phyloP scores from a whole-genome alignment of 768 basidiomycete species.

The Leccinum olivaceopallidum region DNA sequence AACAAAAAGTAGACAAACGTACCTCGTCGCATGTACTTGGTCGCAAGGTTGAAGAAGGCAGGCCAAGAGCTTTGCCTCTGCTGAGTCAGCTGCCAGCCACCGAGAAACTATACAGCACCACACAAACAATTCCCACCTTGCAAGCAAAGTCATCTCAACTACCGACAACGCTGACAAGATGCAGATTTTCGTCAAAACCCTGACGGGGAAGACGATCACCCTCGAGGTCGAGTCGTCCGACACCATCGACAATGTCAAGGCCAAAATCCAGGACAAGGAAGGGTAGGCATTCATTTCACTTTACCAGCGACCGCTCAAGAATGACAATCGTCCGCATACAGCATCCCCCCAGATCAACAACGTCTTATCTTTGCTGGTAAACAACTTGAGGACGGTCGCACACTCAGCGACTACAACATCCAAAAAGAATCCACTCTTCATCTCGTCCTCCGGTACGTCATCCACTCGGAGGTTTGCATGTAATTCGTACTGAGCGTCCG shows the following conservation, averaged over 20 bases:
- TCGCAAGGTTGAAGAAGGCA: background rate
- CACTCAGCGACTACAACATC: conserved; percentile 96
- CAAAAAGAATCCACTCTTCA: conserved; percentile 99
- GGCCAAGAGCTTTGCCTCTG: background rate
- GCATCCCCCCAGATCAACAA: conserved; percentile 29
- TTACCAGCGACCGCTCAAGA: too few relatives aligned
- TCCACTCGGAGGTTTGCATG: too few relatives aligned
- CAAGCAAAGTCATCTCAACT: background rate
- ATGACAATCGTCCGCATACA: conserved; percentile 33
- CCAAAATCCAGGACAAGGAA: conserved; percentile 62
- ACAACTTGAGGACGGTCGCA: conserved; percentile 98
- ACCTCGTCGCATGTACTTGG: background rate
- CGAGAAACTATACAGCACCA: conserved; percentile 34
- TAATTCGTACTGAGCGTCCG: background rate
- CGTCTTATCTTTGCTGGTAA: conserved; percentile 75
- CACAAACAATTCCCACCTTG: conserved; percentile 19
- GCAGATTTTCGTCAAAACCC: conserved; percentile 87
- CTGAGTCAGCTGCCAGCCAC: conserved; percentile 24
- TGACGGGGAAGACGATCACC: conserved; percentile 51
- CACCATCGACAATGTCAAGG: conserved; percentile 31
- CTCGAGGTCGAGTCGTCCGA: conserved; percentile 32
- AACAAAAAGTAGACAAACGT: background rate
- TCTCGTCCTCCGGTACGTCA: conserved; percentile 85
- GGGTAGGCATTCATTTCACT: conserved; percentile 40
- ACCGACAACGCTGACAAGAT: conserved; percentile 34